Percentiles rank a stretch among this genome's conserved stretches.
Conservation (phyloP, 2,329 filamentous ascomycete species). For the Penicillium sp. region DNA sequence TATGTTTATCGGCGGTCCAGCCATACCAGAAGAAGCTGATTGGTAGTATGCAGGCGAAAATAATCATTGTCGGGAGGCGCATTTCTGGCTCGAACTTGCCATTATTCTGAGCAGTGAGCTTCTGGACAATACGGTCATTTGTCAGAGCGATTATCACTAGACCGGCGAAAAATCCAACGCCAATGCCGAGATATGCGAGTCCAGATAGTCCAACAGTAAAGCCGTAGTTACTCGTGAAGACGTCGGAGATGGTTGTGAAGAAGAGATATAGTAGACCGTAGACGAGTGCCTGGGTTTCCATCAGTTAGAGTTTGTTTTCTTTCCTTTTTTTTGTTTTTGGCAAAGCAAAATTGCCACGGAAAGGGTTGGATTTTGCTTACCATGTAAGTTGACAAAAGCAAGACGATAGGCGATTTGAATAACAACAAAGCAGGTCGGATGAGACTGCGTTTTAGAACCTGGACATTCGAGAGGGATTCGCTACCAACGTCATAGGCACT, state of each 20-base stretch:
- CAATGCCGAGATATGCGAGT: conserved; percentile 51
- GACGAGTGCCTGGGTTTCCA: conserved; percentile 38
- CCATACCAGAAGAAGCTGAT: conserved; percentile 62
- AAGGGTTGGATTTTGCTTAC: too few relatives aligned
- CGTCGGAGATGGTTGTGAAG: conserved; percentile 54
- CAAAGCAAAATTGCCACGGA: too few relatives aligned
- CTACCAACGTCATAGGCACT: conserved; percentile 26
- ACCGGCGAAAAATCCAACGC: conserved; percentile 46
- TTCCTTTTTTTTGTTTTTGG: neutral
- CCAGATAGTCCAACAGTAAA: conserved; percentile 50
- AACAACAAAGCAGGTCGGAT: conserved; percentile 46
- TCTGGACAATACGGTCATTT: conserved; percentile 34
- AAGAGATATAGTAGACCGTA: conserved; percentile 60
- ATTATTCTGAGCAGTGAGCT: conserved; percentile 37
- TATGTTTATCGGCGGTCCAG: conserved; percentile 56
- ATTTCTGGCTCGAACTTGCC: conserved; percentile 50
- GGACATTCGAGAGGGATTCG: conserved; percentile 6
- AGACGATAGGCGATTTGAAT: conserved; percentile 55
- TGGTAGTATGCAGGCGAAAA: conserved; percentile 57
- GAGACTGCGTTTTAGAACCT: conserved; percentile 11
- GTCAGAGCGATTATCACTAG: conserved; percentile 39
- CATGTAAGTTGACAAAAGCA: conserved; percentile 55
- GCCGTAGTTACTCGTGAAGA: conserved; percentile 54
- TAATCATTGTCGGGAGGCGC: conserved; percentile 58
- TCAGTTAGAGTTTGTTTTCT: neutral